Evolutionary conservation across 2,329 filamentous ascomycete genomes (phyloP), one percentile per base, ranked within the genome.

Genomic region (Cladosporium sp.): DNA sequence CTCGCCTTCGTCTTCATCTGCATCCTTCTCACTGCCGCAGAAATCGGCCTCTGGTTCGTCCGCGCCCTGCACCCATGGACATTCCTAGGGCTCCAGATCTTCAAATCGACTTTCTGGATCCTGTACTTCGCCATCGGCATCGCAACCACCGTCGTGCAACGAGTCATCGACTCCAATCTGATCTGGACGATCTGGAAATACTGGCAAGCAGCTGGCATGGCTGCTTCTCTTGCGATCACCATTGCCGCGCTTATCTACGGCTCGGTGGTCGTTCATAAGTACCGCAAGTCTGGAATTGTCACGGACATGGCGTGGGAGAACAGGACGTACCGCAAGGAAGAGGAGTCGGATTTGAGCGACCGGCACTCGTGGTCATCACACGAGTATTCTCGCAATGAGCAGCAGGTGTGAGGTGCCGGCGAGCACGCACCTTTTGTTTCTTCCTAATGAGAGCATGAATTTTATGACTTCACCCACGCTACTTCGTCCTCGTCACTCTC

Each of bases 61-160:
- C 65, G 66, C 34, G 64, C 66, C 7, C 68, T 72, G 4, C 61
- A 68, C 32, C 68, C 70, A n/a, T 70, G 67, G 66, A 52, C 69
- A 8, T 71, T 66, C 28, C 52, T 71, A n/a, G 41, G 41, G 1
- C 47, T 69, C 47, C 67, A 71, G 52, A 52, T 68, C 14, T 65
- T 71, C 30, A 73, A 73, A 44, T 63, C 65, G 28, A 36, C 68
- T n/a, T 65, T 70, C 28, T 70, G 67, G 68, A 65, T 60, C n/a
- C 49, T 68, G 6, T 63, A 67, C 28, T 52, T 64, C 41, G 38
- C 59, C 26, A 21, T 70, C 12, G 61, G 61, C 36, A 64, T 66
- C 21, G 58, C 64, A n/a, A 61, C 61, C 24, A 64, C 61, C 3
- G 61, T 64, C 2, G 36, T 15, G 18, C 34, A 57, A 12, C 34